phyloP scores from a whole-genome alignment of 768 basidiomycete genomes.

The Fistulinella prunicolor region DNA sequence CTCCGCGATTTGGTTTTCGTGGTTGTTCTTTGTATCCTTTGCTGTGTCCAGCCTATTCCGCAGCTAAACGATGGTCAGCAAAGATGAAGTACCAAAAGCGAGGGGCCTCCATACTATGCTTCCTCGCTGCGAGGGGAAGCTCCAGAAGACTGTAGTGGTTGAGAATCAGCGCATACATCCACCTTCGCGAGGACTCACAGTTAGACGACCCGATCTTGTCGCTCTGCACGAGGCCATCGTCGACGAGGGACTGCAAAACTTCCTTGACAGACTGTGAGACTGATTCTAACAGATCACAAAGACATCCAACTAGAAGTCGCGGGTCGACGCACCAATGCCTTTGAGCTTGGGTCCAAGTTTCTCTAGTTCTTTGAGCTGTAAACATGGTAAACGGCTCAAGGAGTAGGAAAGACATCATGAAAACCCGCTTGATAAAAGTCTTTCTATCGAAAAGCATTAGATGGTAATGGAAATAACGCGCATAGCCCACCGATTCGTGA shows the following conservation, averaged over 20 bases:
- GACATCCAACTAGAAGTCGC: not conserved
- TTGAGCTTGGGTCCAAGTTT: conserved; percentile 87
- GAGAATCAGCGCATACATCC: conserved; percentile 23
- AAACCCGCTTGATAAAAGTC: conserved; percentile 68
- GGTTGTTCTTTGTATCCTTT: conserved; percentile 42
- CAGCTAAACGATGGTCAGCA: conserved; percentile 39
- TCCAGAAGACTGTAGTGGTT: conserved; percentile 77
- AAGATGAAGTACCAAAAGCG: not conserved
- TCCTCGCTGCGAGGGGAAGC: conserved; percentile 88
- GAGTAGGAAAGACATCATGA: not conserved
- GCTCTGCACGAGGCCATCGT: conserved; percentile 79
- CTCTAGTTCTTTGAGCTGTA: conserved; percentile 86
- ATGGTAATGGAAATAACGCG: not conserved
- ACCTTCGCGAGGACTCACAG: conserved; percentile 49
- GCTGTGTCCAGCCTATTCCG: conserved; percentile 52
- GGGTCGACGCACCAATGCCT: conserved; percentile 65
- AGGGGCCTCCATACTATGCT: conserved; percentile 50
- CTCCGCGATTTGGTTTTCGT: conserved; percentile 50
- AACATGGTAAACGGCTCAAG: not conserved
- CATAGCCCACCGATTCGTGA: conserved; percentile 68
- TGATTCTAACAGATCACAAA: conserved; percentile 25
- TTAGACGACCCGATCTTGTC: conserved; percentile 97
- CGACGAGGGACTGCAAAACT: conserved; percentile 80
- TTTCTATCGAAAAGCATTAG: conserved; percentile 45
- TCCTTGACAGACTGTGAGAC: conserved; percentile 93